Evolutionary conservation across 148 eudicot species (phyloP), one percentile per base, ranked within the genome.

Genomic region (Vaccinium darrowii): DNA sequence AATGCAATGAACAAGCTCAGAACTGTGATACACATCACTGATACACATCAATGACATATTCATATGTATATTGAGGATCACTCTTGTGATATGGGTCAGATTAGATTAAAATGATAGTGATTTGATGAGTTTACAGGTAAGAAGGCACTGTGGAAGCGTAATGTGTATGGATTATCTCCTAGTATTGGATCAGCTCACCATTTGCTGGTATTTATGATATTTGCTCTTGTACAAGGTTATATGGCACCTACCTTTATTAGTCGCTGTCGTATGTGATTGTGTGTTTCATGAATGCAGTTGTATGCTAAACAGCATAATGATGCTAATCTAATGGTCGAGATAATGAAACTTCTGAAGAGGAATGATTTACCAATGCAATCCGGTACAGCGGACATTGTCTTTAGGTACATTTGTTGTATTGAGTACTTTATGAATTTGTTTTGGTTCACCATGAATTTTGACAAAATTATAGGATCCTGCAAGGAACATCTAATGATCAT

Each of bases 341-440:
- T 95, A 78, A 92, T 97, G 98, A 90, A 89, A 75, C 93, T 91
- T 87, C 83, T 97, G 87, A 92, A 91, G 85, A 90, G 60, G 85
- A 97, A 95, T 88, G 90, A 91, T 83, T 63, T 97, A 78, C 95
- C 94, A 39, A 50, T 95, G 91, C 99, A 94, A 82, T 94, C 99
- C 83, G 93, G 96, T 82, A 97, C 96, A 47, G 98, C 98, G 39
- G 98, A 95, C 87, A 87, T 94, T 76, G 92, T 95, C 84, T 93
- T 94, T 88, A 91, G 96, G 99, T 97, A 93, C 21, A 74, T 9
- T 10, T 3, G 36, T 23, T 33, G 47, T 25, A 53, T 36, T 58
- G 60, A 62, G 60, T 47, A 10, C 54, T 84, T 69, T 33, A 3
- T 60, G 13, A 25, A 75, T 63, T 54, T 65, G 47, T 54, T 16